phyloP scores from a whole-genome alignment of 2,329 filamentous ascomycete genomes.

The Penicillium sp. region DNA sequence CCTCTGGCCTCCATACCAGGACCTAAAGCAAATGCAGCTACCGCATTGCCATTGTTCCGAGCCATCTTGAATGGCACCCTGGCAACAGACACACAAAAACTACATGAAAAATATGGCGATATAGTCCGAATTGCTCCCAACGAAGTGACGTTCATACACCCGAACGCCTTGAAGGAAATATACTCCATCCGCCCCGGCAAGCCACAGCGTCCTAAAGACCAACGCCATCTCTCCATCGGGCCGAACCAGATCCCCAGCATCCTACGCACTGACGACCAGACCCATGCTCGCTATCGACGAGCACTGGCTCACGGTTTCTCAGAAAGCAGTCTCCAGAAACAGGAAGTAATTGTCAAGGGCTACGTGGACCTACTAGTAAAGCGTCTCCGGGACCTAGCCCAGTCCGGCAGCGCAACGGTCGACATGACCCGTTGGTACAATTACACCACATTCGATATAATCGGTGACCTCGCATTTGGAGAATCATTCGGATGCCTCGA shows the following conservation, averaged over 20 bases:
- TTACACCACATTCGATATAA: neutral
- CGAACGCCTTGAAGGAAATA: slow-evolving; percentile 28
- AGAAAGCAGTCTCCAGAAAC: slow-evolving; percentile 38
- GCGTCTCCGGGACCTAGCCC: slow-evolving; percentile 9
- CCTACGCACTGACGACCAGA: slow-evolving; percentile 12
- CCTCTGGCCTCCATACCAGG: neutral
- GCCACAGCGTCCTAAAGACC: slow-evolving; percentile 13
- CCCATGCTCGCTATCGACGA: slow-evolving; percentile 28
- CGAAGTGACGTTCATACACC: slow-evolving; percentile 31
- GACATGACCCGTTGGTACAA: neutral
- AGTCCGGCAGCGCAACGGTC: neutral
- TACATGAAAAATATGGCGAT: slow-evolving; percentile 15
- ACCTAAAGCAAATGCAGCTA: neutral
- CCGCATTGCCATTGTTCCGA: neutral
- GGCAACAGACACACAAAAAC: neutral
- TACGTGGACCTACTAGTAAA: slow-evolving; percentile 32
- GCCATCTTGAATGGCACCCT: neutral
- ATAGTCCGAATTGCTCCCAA: slow-evolving; percentile 33
- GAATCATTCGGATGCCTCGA: neutral
- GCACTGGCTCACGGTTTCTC: slow-evolving; percentile 41
- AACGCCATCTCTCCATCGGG: neutral
- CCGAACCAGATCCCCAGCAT: slow-evolving; percentile 6
- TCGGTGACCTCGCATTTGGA: neutral
- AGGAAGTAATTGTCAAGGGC: slow-evolving; percentile 32
- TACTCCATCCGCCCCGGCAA: slow-evolving; percentile 19